Base-by-base conservation (phyloP, 306 rosid genomes). In the Crotalaria pallida region DNA sequence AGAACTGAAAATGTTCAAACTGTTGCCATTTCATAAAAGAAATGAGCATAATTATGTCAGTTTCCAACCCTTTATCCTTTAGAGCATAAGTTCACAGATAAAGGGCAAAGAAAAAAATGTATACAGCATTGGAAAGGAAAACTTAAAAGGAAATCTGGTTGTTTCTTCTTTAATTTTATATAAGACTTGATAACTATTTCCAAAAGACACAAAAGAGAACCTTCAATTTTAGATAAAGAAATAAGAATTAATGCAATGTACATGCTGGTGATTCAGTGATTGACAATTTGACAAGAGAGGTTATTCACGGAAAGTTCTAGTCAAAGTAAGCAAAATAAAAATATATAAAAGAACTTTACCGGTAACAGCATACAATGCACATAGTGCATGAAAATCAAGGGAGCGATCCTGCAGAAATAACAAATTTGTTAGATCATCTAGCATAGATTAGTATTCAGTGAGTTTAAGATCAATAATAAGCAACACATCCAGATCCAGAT, bases 361-460 rank as follows among this genome's bases (percentile, higher is more conserved):
- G 0, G 97, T 91, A 33, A 88, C 87, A 73, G 91, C 91, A 48
- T 91, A 91, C 24, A 88, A 87, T 45, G 93, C 96, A 73, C 89
- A 88, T 10, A 91, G 77, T 50, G 76, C 84, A 18, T 67, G 74
- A 67, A 91, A 91, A 77, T 91, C 93, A 12, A 91, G 96, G 58
- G 96, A 91, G 12, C 93, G 88, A 74, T 91, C 97, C 97, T 91
- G 97, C 59, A 58, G 45, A 76, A 36, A 71, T 22, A 72, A 57
- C 44, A 59, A 45, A 43, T 58, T 52, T 13, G 41, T 69, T 58
- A 72, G 59, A 55, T 41, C 53, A 64, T 67, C 81, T 40, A 87
- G 68, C 86, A 87, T 85, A 31, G 40, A 34, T 45, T 29, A 34
- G 78, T 84, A 40, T 44, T 13, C 51, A 6, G 3, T 45, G 51